A percentile compares a stretch with the other conserved stretches of the same genome.
Evolutionary conservation across 768 basidiomycete species (phyloP).

Genomic region (Russula sp.): DNA sequence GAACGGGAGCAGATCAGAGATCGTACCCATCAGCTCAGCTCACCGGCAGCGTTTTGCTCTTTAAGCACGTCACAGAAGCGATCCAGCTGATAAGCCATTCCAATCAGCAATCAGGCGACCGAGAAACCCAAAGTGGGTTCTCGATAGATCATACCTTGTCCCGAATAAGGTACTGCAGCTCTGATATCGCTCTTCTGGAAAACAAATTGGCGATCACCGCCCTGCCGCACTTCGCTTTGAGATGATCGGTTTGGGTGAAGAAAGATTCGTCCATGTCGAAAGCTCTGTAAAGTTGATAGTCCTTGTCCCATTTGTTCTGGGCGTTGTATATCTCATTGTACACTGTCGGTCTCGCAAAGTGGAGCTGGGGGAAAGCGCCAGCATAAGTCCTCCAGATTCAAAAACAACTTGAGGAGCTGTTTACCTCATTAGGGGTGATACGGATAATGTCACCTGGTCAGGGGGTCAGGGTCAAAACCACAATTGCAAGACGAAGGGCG

Average conservation of each 20-base stretch:
- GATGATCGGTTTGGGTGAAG: slow-evolving; percentile 32
- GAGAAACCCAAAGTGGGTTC: not conserved
- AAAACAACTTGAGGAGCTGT: not conserved
- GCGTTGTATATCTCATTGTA: slow-evolving; percentile 16
- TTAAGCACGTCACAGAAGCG: slow-evolving; percentile 23
- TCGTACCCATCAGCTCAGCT: not conserved
- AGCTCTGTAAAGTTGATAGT: slow-evolving; percentile 32
- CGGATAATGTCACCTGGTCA: slow-evolving; percentile 9
- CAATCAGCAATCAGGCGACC: not conserved
- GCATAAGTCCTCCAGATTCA: not conserved
- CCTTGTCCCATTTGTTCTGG: slow-evolving; percentile 32
- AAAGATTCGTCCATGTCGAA: slow-evolving; percentile 33
- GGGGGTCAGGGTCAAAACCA: not conserved
- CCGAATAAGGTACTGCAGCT: slow-evolving; percentile 32
- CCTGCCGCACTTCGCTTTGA: slow-evolving; percentile 29
- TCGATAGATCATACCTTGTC: slow-evolving; percentile 23
- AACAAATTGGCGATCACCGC: slow-evolving; percentile 33
- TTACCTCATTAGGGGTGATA: slow-evolving; percentile 15
- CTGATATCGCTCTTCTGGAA: slow-evolving; percentile 32
- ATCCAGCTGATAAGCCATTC: slow-evolving; percentile 27
- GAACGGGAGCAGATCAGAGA: too few relatives aligned
- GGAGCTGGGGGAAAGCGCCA: not conserved
- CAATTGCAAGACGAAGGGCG: not conserved
- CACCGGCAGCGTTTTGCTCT: slow-evolving; percentile 6
- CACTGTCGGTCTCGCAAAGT: slow-evolving; percentile 6